phyloP scores from a whole-genome alignment of 768 basidiomycete species.

The Favolaschia claudopus region DNA sequence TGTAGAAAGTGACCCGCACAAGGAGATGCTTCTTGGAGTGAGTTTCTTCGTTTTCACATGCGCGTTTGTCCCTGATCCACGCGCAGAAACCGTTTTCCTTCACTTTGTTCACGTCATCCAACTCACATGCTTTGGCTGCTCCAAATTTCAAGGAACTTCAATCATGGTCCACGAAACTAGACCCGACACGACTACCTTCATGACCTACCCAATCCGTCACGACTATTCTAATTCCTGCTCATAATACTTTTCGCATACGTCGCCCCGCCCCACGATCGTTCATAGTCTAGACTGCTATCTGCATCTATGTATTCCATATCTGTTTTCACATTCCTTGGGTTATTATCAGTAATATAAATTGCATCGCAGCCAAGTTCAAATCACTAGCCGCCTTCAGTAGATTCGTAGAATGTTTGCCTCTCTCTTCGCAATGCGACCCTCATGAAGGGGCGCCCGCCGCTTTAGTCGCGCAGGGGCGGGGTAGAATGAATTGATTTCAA shows the following conservation, averaged over 20 bases:
- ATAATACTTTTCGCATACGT: conserved; percentile 24
- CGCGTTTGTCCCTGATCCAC: conserved; percentile 12
- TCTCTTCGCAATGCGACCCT: conserved; percentile 8
- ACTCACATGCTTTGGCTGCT: conserved; percentile 90
- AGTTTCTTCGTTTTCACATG: conserved; percentile 38
- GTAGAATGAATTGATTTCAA: too few relatives aligned
- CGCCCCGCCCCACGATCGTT: conserved; percentile 23
- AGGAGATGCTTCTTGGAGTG: conserved; percentile 88
- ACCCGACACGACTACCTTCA: conserved; percentile 74
- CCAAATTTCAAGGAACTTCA: conserved; percentile 83
- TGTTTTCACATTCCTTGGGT: conserved; percentile 19
- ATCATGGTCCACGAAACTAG: conserved; percentile 85
- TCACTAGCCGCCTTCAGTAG: neutral
- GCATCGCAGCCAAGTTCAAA: neutral
- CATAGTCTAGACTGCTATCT: conserved; percentile 26
- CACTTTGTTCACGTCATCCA: conserved; percentile 90
- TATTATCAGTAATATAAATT: conserved; percentile 19
- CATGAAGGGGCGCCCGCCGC: conserved; percentile 1
- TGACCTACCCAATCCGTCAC: conserved; percentile 31
- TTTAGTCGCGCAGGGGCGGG: too few relatives aligned
- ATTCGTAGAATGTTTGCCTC: conserved; percentile 7
- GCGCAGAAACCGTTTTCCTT: conserved; percentile 84
- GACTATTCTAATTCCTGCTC: conserved; percentile 14
- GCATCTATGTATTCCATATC: conserved; percentile 20
- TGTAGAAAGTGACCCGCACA: conserved; percentile 85